phyloP scores from a whole-genome alignment of 805 yeast species.

The Candida ficus region DNA sequence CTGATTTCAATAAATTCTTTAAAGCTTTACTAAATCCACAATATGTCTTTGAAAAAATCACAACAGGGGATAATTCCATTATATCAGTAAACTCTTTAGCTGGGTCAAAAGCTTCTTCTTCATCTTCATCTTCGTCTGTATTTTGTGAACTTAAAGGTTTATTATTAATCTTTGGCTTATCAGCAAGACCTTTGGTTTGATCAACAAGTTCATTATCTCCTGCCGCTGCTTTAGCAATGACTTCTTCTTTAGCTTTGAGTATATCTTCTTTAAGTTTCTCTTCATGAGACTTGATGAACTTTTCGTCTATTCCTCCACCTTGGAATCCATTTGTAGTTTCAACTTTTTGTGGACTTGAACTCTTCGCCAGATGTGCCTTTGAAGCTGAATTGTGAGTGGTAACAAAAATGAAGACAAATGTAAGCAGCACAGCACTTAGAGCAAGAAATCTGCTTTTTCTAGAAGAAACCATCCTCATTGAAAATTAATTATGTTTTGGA shows the following conservation, averaged over 20 bases:
- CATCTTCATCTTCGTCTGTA: not conserved
- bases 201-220: not conserved
- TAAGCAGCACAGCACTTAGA: constrained; percentile 35
- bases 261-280: constrained; percentile 22
- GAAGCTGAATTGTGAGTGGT: constrained; percentile 23
- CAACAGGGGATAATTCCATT: constrained; percentile 57
- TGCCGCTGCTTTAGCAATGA: not conserved
- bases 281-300: constrained; percentile 35
- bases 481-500: not conserved
- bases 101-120: constrained; percentile 35
- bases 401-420: constrained; percentile 33
- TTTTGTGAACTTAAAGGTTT: too few relatives aligned
- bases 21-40: constrained; percentile 77
- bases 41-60: constrained; percentile 46
- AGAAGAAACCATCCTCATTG: constrained; percentile 13
- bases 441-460: constrained; percentile 37
- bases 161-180: too few relatives aligned
- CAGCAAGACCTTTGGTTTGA: too few relatives aligned
- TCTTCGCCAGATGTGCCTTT: too few relatives aligned
- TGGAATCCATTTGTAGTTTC: constrained; percentile 14
- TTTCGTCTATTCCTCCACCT: constrained; percentile 35
- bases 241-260: constrained; percentile 10
- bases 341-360: constrained; percentile 4
- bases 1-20: constrained; percentile 57
- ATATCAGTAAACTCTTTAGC: constrained; percentile 52